A percentile compares a stretch with the other conserved stretches of the same genome.
These are phyloP conservation scores for Mycena alexandri DNA, from an alignment of 768 basidiomycete genomes.

Conservation along the genomic window DNA sequence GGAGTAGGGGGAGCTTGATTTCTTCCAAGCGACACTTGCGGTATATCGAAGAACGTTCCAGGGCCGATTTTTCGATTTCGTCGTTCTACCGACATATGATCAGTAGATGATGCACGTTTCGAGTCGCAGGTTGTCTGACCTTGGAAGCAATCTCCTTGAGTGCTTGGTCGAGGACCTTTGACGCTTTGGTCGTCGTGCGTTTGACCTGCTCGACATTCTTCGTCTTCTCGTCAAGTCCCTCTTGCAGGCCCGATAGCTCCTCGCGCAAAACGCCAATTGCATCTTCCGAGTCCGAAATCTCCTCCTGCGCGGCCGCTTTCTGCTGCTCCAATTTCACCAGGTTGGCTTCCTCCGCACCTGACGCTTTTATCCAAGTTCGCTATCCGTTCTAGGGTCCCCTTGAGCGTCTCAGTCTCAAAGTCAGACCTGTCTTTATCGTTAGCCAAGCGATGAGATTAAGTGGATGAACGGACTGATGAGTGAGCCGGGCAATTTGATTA, in stretches of 20 bases:
- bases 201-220: conserved; percentile 83
- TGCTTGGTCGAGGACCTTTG: conserved; percentile 85
- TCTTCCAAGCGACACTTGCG: conserved; percentile 95
- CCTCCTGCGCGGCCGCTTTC: conserved; percentile 65
- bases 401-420: conserved; percentile 86
- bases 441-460: conserved; percentile 3
- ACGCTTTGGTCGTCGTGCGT: conserved; percentile 74
- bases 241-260: conserved; percentile 71
- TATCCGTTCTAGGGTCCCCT: conserved; percentile 73
- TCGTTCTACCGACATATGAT: conserved; percentile 67
- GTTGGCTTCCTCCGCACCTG: conserved; percentile 64
- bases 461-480: conserved; percentile 75
- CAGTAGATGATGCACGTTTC: conserved; percentile 42
- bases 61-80: conserved; percentile 88
- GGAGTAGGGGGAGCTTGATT: conserved; percentile 80
- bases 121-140: conserved; percentile 56
- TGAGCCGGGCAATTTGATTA: conserved; percentile 87
- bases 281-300: conserved; percentile 70
- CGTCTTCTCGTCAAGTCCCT: conserved; percentile 77
- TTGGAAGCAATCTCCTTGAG: conserved; percentile 90
- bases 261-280: conserved; percentile 69
- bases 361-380: conserved; percentile 64
- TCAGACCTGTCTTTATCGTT: conserved; percentile 65
- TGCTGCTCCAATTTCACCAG: conserved; percentile 67
- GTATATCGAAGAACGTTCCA: conserved; percentile 89